Conservation (phyloP, 129 eudicot species). For the Flaveria ramosissima region DNA sequence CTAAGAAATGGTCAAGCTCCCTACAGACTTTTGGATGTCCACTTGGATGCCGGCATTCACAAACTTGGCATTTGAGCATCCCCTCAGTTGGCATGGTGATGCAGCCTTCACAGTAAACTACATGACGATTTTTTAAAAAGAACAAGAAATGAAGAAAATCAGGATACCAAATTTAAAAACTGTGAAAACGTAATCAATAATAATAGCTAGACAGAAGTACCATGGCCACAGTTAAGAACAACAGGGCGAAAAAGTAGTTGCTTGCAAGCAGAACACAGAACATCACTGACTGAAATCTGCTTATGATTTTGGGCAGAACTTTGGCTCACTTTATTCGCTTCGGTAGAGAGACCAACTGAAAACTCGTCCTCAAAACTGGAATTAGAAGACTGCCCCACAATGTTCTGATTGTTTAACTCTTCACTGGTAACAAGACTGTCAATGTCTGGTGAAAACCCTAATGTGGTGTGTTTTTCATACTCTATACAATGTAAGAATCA, state of each 20-base stretch:
- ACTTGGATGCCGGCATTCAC: conserved; percentile 62
- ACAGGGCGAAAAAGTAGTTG: conserved; percentile 59
- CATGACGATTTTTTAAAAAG: neutral
- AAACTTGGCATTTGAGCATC: conserved; percentile 54
- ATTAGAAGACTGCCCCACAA: conserved; percentile 18
- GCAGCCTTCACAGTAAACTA: conserved; percentile 74
- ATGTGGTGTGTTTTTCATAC: conserved; percentile 42
- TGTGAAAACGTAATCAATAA: neutral
- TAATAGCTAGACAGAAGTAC: conserved; percentile 33
- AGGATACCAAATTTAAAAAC: neutral
- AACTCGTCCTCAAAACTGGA: conserved; percentile 14
- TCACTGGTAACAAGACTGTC: conserved; percentile 40
- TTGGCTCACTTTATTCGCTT: conserved; percentile 25
- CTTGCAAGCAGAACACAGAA: conserved; percentile 60
- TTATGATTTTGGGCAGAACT: conserved; percentile 21
- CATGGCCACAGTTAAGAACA: conserved; percentile 84
- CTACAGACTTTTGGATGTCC: conserved; percentile 60
- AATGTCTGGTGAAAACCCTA: conserved; percentile 54
- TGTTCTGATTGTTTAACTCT: conserved; percentile 13
- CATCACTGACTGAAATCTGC: conserved; percentile 53
- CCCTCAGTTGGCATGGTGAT: conserved; percentile 42
- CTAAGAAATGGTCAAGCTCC: conserved; percentile 63
- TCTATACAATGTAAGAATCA: conserved; percentile 45
- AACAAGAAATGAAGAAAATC: neutral
- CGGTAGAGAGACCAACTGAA: conserved; percentile 20